Base-by-base conservation (phyloP, 805 yeast genomes). In the Starmerella vitae region DNA sequence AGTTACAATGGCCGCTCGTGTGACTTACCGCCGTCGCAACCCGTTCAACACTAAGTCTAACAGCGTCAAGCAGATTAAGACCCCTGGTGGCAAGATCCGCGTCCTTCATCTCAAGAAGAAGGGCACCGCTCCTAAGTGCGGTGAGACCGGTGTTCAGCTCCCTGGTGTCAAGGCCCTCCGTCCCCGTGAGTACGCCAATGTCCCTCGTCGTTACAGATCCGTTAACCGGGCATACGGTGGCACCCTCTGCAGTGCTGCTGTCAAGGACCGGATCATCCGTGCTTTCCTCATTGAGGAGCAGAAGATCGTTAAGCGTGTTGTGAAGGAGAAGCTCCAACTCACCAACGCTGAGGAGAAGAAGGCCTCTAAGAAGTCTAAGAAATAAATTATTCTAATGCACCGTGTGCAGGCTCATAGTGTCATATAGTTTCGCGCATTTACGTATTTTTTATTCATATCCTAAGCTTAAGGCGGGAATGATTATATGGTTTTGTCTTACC, bases 211-310 rank as follows among this genome's bases (percentile, higher is more conserved):
- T 64, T 81, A 79, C 76, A 91, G 91, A 79, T 81, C 94, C 58
- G 99, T 91, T 58, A 86, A 88, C 65, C 91, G 99, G 78, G 86
- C 95, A 61, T 91, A 91, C 88, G 98, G 99, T 76, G 99, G 99
- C 83, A 64, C 80, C 81, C 76, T 84, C 91, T 75, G 95, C 88
- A 68, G 84, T 75, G 51, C 49, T 83, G 84, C 94, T 75, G 97
- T 88, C 67, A 88, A 88, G 80, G 94, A 88, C 73, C 84, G 96
- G 79, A 78, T 91, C 61, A 88, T 88, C 67, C 88, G 98, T 75
- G 96, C 98, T 64, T 91, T 91, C 85, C 80, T 91, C 69, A 83
- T 91, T 58, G 98, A 93, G 76, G 99, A 91, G 76, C 97, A 91
- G 76, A 93, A 91, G 84, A 86, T 91, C 57, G 99, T 91, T 67